Conservation (phyloP, 495 filamentous ascomycete species). For the Penicillium desertorum region DNA sequence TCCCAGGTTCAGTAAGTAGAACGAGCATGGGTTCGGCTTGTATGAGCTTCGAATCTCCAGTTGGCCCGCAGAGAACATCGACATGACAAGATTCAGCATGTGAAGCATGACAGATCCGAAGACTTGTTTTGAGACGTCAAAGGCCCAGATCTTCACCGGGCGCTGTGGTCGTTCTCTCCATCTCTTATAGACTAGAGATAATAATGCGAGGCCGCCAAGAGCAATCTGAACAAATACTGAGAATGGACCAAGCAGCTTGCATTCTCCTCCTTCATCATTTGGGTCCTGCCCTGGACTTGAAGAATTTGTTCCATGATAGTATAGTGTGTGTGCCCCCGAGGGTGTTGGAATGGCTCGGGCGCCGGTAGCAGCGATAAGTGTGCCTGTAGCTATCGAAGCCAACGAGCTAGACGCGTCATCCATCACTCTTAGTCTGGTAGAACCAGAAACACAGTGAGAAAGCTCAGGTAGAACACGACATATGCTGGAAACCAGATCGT, state of each 20-base stretch:
- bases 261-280: slow-evolving; percentile 62
- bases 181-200: slow-evolving; percentile 88
- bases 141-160: slow-evolving; percentile 92
- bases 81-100: slow-evolving; percentile 88
- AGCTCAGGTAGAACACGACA: neutral
- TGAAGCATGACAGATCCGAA: slow-evolving; percentile 89
- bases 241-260: slow-evolving; percentile 78
- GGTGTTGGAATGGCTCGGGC: slow-evolving; percentile 12
- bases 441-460: neutral
- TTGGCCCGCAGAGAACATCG: slow-evolving; percentile 85
- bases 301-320: slow-evolving; percentile 20
- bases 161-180: slow-evolving; percentile 89
- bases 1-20: slow-evolving; percentile 88
- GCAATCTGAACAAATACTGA: slow-evolving; percentile 86
- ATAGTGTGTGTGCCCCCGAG: slow-evolving; percentile 17
- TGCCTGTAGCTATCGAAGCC: slow-evolving; percentile 23
- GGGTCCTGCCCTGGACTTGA: slow-evolving; percentile 10
- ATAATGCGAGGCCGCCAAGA: slow-evolving; percentile 77
- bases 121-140: slow-evolving; percentile 97
- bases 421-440: slow-evolving; percentile 4
- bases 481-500: neutral
- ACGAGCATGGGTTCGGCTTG: slow-evolving; percentile 90
- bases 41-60: slow-evolving; percentile 60
- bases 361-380: slow-evolving; percentile 20
- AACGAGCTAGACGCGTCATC: slow-evolving; percentile 17